Percentiles rank a stretch among this genome's conserved stretches.
Conservation (phyloP, 2,329 filamentous ascomycete genomes). For the Colletotrichum tanaceti region DNA sequence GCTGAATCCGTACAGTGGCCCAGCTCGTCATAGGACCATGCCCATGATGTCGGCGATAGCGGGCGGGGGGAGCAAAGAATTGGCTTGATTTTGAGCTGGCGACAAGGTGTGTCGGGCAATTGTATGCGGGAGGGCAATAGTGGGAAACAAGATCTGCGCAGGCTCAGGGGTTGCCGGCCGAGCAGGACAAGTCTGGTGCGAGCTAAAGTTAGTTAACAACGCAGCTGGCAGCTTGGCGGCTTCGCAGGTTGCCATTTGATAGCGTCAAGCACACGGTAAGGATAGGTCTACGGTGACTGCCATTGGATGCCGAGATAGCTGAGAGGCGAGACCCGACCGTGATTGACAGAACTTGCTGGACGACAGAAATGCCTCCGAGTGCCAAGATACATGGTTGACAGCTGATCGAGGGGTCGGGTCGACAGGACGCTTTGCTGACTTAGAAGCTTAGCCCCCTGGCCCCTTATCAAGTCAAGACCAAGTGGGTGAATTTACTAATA, state of each 20-base stretch:
- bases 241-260: background rate
- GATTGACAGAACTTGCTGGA: background rate
- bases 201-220: constrained; percentile 6
- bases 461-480: too few species aligned
- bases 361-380: background rate
- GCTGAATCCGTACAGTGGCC: background rate
- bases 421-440: background rate
- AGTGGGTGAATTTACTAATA: too few species aligned
- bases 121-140: constrained; percentile 30
- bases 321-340: background rate
- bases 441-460: background rate
- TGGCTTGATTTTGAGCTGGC: background rate
- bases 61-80: background rate
- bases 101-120: constrained; percentile 9
- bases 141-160: constrained; percentile 24
- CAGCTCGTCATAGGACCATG: background rate
- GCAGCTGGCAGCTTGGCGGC: constrained; percentile 3
- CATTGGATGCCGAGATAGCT: constrained; percentile 5
- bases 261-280: background rate
- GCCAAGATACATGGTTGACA: background rate
- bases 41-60: background rate
- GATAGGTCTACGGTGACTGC: background rate
- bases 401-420: background rate
- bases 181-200: background rate
- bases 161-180: constrained; percentile 6